phyloP scores from a whole-genome alignment of 352 stramenopile species.

The Phytophthora hybrid region DNA sequence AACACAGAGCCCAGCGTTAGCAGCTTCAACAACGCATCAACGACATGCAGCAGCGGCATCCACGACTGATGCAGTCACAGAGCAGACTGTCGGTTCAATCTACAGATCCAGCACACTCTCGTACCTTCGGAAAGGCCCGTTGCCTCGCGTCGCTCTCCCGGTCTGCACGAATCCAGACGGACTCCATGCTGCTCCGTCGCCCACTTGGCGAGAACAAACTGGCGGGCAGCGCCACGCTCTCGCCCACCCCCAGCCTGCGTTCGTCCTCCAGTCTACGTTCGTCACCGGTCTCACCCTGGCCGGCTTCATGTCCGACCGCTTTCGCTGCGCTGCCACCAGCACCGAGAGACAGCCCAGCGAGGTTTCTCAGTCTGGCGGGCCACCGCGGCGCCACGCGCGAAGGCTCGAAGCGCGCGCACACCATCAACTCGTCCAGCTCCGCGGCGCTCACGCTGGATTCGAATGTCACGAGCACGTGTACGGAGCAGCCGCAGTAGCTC shows the following conservation, averaged over 20 bases:
- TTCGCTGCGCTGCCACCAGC: not conserved
- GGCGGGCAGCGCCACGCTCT: not conserved
- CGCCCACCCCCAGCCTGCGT: not conserved
- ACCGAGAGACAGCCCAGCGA: too few species aligned
- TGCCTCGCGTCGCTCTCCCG: constrained; percentile 34
- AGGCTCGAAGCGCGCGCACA: constrained; percentile 42
- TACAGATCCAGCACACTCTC: not conserved
- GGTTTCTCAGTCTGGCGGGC: not conserved
- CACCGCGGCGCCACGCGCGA: constrained; percentile 11
- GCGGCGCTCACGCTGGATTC: not conserved
- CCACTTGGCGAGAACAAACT: not conserved
- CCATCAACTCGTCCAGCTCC: constrained; percentile 17
- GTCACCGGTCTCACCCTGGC: not conserved
- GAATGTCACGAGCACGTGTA: constrained; percentile 40
- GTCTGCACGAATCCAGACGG: constrained; percentile 31
- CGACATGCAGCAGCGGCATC: too few species aligned
- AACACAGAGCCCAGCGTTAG: not conserved
- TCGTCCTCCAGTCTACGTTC: not conserved
- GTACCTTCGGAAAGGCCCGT: constrained; percentile 19
- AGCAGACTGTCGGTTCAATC: too few species aligned
- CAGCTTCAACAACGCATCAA: too few species aligned
- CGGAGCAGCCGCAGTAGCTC: constrained; percentile 47
- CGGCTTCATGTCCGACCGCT: too few species aligned
- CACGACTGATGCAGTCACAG: too few species aligned
- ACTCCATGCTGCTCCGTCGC: constrained; percentile 1